phyloP scores from a whole-genome alignment of 73 alveolate genomes.

The Paramecium sexaurelia region DNA sequence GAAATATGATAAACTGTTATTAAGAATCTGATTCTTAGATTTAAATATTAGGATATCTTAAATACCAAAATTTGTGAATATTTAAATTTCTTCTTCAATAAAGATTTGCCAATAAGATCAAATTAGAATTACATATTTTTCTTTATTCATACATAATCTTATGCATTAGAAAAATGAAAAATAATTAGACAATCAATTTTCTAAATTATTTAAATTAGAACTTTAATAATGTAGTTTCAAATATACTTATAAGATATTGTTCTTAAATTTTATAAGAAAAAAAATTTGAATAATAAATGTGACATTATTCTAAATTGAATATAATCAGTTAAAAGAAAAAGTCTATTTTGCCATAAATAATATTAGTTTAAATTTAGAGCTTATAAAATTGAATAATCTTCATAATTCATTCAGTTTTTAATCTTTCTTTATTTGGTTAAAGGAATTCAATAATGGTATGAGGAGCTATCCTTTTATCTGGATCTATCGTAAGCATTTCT shows the following conservation, averaged over 20 bases:
- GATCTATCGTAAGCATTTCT: slow-evolving; percentile 59
- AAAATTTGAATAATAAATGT: background rate
- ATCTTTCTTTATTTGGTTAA: background rate
- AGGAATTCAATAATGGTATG: slow-evolving; percentile 9
- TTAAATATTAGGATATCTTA: background rate
- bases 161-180: too few relatives aligned
- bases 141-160: background rate
- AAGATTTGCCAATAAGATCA: background rate
- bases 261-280: background rate
- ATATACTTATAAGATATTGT: background rate
- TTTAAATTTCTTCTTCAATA: background rate
- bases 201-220: background rate
- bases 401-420: background rate
- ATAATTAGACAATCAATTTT: background rate
- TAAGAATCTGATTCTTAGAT: background rate
- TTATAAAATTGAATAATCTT: background rate
- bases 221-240: background rate
- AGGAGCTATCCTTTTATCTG: slow-evolving; percentile 61
- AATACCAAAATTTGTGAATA: background rate
- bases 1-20: background rate
- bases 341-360: background rate
- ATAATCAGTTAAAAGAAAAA: background rate
- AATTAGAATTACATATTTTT: background rate
- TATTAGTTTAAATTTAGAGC: background rate
- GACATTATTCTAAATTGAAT: background rate